Percentiles rank a stretch among this genome's conserved stretches.
Evolutionary conservation across 305 asterid species (phyloP).

Genomic region (Solanum hybrid): DNA sequence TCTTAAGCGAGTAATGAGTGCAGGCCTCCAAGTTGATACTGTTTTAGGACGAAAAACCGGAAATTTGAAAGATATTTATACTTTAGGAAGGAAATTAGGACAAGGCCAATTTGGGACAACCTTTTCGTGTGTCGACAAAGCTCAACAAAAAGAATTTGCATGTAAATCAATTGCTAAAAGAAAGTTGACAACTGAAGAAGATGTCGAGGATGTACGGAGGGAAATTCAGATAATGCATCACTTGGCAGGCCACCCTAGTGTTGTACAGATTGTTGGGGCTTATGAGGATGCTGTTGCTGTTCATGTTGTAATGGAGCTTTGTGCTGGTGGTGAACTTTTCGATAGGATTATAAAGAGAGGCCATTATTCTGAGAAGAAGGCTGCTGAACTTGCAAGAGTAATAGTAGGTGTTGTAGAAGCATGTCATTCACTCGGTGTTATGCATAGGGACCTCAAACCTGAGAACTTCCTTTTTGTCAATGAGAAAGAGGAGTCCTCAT

Average conservation of each 20-base stretch:
- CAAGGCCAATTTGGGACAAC: conserved; percentile 62
- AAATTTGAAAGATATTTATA: conserved; percentile 34
- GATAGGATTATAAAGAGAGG: conserved; percentile 65
- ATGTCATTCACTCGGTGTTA: conserved; percentile 59
- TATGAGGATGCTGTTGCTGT: conserved; percentile 54
- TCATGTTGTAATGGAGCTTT: conserved; percentile 61
- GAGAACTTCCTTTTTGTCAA: conserved; percentile 58
- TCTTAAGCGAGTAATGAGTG: conserved; percentile 31
- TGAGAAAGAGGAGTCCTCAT: conserved; percentile 45
- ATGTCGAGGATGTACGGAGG: conserved; percentile 53
- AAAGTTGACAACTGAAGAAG: conserved; percentile 42
- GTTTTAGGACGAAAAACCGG: conserved; percentile 37
- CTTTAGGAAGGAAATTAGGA: conserved; percentile 42
- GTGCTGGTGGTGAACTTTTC: conserved; percentile 64
- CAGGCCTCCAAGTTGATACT: conserved; percentile 35
- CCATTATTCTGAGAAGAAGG: conserved; percentile 54
- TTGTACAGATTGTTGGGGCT: conserved; percentile 43
- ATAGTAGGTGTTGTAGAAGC: conserved; percentile 55
- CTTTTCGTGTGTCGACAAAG: conserved; percentile 30
- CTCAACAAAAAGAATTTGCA: conserved; percentile 29
- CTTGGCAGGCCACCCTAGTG: conserved; percentile 39
- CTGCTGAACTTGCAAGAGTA: conserved; percentile 54
- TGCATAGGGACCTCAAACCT: conserved; percentile 66
- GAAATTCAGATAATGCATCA: conserved; percentile 60
- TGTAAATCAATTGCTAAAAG: conserved; percentile 52